Evolutionary conservation across 2,329 filamentous ascomycete genomes (phyloP).

Genomic region (Thelonectria rubi): DNA sequence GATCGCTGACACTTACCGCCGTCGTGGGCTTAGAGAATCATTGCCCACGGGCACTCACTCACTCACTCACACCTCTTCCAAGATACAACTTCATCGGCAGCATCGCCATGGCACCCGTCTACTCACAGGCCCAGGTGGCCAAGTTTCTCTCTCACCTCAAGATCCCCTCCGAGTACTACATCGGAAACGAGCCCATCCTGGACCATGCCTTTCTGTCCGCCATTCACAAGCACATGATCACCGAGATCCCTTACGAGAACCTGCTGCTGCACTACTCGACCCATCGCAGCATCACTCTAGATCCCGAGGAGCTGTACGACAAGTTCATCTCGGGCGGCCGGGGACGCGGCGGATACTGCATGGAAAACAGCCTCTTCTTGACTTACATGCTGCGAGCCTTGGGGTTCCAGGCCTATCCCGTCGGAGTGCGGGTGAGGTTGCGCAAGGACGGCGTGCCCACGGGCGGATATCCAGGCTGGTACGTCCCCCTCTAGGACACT

Average conservation of each 20-base stretch:
- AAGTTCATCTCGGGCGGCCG: constrained; percentile 57
- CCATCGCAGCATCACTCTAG: constrained; percentile 51
- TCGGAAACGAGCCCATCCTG: constrained; percentile 39
- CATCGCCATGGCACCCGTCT: constrained; percentile 41
- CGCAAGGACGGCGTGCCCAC: constrained; percentile 51
- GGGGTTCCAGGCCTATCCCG: constrained; percentile 64
- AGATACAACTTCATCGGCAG: background rate
- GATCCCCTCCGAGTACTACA: constrained; percentile 42
- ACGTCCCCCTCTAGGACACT: constrained; percentile 30
- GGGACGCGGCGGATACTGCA: constrained; percentile 67
- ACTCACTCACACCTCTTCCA: background rate
- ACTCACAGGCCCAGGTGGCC: constrained; percentile 43
- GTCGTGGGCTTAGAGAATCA: background rate
- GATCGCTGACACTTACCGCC: constrained; percentile 5
- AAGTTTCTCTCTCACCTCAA: constrained; percentile 42
- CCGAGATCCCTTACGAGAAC: constrained; percentile 65
- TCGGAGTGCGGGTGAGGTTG: constrained; percentile 60
- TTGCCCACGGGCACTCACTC: background rate
- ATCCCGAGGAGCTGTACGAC: constrained; percentile 57
- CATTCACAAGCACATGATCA: constrained; percentile 57
- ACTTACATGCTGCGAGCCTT: constrained; percentile 60
- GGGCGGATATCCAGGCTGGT: constrained; percentile 59
- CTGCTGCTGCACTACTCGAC: constrained; percentile 62
- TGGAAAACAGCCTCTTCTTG: constrained; percentile 66
- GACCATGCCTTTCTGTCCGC: constrained; percentile 48